Percentiles rank a stretch among this genome's conserved stretches.
phyloP scores from a whole-genome alignment of 2,329 filamentous ascomycete species.

The Xylaria sp. region DNA sequence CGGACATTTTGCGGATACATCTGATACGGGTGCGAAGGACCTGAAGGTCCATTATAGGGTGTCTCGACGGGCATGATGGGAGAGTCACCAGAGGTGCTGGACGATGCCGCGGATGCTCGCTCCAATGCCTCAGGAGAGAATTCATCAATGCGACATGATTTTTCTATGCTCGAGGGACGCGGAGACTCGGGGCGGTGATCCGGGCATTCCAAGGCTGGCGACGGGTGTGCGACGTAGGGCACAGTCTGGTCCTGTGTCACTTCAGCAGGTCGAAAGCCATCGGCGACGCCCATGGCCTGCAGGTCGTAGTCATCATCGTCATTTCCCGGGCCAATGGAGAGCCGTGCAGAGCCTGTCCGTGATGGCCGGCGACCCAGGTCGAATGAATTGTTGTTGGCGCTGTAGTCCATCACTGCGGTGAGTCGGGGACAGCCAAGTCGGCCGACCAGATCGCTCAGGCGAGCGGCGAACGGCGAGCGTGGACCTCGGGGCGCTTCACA shows the following conservation, averaged over 20 bases:
- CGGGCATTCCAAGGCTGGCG: constrained; percentile 20
- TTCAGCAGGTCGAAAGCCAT: constrained; percentile 31
- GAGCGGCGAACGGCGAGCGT: constrained; percentile 6
- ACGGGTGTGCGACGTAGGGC: constrained; percentile 21
- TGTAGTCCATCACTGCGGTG: constrained; percentile 37
- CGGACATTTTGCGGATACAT: constrained; percentile 72
- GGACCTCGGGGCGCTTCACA: constrained; percentile 21
- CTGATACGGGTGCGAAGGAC: constrained; percentile 77
- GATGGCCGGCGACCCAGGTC: constrained; percentile 41
- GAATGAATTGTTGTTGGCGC: constrained; percentile 35
- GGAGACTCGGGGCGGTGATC: constrained; percentile 23
- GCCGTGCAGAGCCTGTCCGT: constrained; percentile 37
- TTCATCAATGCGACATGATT: constrained; percentile 45
- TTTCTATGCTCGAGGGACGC: constrained; percentile 52
- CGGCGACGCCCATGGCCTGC: constrained; percentile 45
- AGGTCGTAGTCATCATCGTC: constrained; percentile 47
- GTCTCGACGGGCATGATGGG: constrained; percentile 46
- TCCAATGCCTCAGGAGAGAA: constrained; percentile 46
- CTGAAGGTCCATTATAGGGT: constrained; percentile 63
- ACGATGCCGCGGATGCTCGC: constrained; percentile 23
- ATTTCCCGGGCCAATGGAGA: constrained; percentile 30
- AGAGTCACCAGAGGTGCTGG: constrained; percentile 36
- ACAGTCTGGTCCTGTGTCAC: constrained; percentile 21
- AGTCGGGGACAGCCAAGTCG: constrained; percentile 11
- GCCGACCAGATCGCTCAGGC: constrained; percentile 15